phyloP scores from a whole-genome alignment of 345 rosid species.

The Zanthoxylum bungeanum region DNA sequence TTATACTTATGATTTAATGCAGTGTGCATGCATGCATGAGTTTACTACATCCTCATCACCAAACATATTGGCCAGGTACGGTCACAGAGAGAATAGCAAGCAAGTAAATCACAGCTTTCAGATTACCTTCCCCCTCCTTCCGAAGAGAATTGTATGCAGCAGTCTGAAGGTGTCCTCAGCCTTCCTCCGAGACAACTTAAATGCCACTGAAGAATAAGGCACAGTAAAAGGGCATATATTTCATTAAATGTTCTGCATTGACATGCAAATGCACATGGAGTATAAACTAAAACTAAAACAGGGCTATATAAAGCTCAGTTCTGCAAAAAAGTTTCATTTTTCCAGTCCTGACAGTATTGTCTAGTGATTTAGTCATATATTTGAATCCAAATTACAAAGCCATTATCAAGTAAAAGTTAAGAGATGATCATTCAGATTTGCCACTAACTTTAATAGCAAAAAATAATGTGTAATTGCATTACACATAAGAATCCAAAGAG shows the following conservation, averaged over 20 bases:
- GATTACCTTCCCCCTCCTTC: conserved; percentile 83
- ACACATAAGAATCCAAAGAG: too few species aligned
- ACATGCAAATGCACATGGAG: background rate
- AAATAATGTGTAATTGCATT: too few species aligned
- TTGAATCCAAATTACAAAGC: background rate
- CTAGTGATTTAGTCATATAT: background rate
- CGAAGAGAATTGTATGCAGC: conserved; percentile 74
- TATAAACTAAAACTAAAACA: background rate
- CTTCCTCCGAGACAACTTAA: conserved; percentile 76
- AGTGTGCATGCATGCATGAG: background rate
- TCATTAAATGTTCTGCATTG: background rate
- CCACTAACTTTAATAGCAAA: background rate
- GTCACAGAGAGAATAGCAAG: background rate
- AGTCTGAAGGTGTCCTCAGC: conserved; percentile 66
- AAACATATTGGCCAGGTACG: background rate
- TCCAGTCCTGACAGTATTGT: background rate
- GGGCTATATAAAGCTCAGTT: background rate
- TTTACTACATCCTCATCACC: background rate
- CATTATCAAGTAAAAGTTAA: background rate
- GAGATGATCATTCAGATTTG: background rate
- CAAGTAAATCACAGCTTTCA: conserved; percentile 3
- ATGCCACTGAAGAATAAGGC: conserved; percentile 56
- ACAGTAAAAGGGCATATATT: background rate
- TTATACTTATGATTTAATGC: background rate
- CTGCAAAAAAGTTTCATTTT: background rate